Evolutionary conservation across 2,329 filamentous ascomycete species (phyloP).

Genomic region (Trichoderma sp.): DNA sequence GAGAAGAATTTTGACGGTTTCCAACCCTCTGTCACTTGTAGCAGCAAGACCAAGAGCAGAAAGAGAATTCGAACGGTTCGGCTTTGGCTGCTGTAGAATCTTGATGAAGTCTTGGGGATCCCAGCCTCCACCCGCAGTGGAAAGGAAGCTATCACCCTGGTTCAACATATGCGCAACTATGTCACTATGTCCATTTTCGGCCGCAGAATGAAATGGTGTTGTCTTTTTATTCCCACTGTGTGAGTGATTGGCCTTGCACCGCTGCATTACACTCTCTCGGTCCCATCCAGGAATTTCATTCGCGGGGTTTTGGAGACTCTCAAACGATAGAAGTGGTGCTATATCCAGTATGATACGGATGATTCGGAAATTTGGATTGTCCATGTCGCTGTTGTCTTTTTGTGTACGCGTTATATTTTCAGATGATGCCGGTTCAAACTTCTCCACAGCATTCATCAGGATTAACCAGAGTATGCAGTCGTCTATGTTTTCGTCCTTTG

Average conservation of each 20-base stretch:
- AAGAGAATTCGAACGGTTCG: not conserved
- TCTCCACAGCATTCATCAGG: not conserved
- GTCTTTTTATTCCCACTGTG: too few species aligned
- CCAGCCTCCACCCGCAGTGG: not conserved
- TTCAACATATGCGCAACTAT: not conserved
- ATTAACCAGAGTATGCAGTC: not conserved
- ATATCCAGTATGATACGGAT: not conserved
- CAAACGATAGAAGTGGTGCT: not conserved
- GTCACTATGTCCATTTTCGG: fast-evolving
- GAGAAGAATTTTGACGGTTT: not conserved
- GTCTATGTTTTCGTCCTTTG: not conserved
- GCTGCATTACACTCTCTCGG: not conserved
- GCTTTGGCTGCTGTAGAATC: not conserved
- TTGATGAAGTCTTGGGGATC: not conserved
- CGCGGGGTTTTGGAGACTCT: not conserved
- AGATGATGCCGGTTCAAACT: not conserved
- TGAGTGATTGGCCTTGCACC: not conserved
- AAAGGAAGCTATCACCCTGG: not conserved
- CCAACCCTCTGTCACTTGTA: fast-evolving
- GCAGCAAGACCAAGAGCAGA: not conserved
- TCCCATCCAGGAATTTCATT: not conserved
- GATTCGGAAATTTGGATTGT: not conserved
- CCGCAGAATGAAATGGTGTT: not conserved
- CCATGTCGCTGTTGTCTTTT: too few species aligned
- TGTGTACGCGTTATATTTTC: too few species aligned